phyloP scores from a whole-genome alignment of 2,329 filamentous ascomycete species.

The Sarocladiaceae sp. region DNA sequence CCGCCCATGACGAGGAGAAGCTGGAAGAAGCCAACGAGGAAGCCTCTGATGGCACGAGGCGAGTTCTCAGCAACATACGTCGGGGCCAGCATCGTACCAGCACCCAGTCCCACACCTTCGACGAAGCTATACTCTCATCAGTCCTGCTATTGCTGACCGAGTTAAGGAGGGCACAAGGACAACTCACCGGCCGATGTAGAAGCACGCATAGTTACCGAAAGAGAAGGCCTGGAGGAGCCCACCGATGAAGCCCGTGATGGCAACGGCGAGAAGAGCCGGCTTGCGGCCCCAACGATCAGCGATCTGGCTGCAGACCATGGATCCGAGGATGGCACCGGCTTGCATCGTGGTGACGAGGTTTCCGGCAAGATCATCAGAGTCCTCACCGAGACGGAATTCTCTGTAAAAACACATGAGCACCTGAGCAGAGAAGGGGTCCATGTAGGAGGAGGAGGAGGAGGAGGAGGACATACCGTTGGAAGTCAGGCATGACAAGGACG shows the following conservation, averaged over 20 bases:
- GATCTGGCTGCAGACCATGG: slow-evolving; percentile 17
- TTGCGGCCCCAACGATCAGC: slow-evolving; percentile 26
- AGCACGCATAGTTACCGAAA: slow-evolving; percentile 21
- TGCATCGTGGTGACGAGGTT: slow-evolving; percentile 24
- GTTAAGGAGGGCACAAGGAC: not conserved
- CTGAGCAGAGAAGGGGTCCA: not conserved
- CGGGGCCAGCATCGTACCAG: slow-evolving; percentile 51
- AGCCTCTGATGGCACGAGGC: slow-evolving; percentile 52
- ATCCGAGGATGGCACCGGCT: slow-evolving; percentile 20
- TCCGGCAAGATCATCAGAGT: slow-evolving; percentile 16
- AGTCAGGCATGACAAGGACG: slow-evolving; percentile 21
- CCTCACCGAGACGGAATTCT: slow-evolving; percentile 18
- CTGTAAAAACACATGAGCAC: slow-evolving; percentile 9
- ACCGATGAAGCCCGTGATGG: slow-evolving; percentile 22
- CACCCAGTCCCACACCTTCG: slow-evolving; percentile 45
- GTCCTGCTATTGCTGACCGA: not conserved
- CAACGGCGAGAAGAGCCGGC: slow-evolving; percentile 21
- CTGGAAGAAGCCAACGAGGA: slow-evolving; percentile 54
- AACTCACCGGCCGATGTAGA: slow-evolving; percentile 21
- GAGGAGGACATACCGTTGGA: slow-evolving; percentile 13
- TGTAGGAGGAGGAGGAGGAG: not conserved
- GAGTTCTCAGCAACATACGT: slow-evolving; percentile 56
- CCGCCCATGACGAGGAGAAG: slow-evolving; percentile 48
- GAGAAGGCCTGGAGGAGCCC: slow-evolving; percentile 25
- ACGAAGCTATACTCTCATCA: slow-evolving; percentile 30